These are phyloP conservation scores for Neurospora terricola DNA, from an alignment of 495 filamentous ascomycete genomes.

Conservation along the genomic window DNA sequence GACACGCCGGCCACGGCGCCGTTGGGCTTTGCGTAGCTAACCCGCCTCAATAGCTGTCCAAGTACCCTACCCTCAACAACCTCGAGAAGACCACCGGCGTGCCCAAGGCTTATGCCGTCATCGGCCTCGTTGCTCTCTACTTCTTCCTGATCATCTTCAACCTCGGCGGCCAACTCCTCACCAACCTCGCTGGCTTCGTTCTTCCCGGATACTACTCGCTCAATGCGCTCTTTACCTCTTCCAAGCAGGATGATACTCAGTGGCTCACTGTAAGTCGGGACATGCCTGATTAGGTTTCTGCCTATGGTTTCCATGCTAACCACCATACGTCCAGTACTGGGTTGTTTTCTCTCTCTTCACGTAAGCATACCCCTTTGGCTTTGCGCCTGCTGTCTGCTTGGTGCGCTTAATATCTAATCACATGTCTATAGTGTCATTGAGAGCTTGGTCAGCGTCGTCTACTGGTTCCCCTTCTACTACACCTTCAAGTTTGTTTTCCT, in stretches of 20 bases:
- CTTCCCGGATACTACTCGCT: slow-evolving; percentile 95
- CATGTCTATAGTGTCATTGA: slow-evolving; percentile 56
- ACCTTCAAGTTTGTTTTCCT: slow-evolving; percentile 97
- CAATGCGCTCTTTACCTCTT: slow-evolving; percentile 71
- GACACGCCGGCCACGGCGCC: slow-evolving; percentile 2
- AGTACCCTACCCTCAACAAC: slow-evolving; percentile 90
- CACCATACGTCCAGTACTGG: slow-evolving; percentile 67
- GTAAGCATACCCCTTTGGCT: slow-evolving; percentile 26
- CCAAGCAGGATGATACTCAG: slow-evolving; percentile 87
- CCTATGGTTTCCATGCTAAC: slow-evolving; percentile 9
- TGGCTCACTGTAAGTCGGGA: slow-evolving; percentile 50
- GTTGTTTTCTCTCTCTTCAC: slow-evolving; percentile 91
- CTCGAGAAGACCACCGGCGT: slow-evolving; percentile 91
- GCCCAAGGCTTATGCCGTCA: slow-evolving; percentile 91
- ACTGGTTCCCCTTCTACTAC: slow-evolving; percentile 99
- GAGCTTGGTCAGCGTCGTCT: slow-evolving; percentile 84
- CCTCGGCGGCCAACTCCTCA: slow-evolving; percentile 91
- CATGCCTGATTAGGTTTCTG: neutral
- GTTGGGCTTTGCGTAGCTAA: slow-evolving; percentile 9
- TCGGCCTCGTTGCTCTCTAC: slow-evolving; percentile 78
- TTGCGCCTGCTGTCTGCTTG: neutral
- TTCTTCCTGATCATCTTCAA: slow-evolving; percentile 99
- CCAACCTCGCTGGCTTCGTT: slow-evolving; percentile 90
- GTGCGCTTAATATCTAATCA: slow-evolving; percentile 3
- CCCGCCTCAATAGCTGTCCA: slow-evolving; percentile 61